These are phyloP conservation scores for Anthoceros angustus DNA, from an alignment of 225 moss, liverwort and hornwort genomes.

Conservation along the genomic window DNA sequence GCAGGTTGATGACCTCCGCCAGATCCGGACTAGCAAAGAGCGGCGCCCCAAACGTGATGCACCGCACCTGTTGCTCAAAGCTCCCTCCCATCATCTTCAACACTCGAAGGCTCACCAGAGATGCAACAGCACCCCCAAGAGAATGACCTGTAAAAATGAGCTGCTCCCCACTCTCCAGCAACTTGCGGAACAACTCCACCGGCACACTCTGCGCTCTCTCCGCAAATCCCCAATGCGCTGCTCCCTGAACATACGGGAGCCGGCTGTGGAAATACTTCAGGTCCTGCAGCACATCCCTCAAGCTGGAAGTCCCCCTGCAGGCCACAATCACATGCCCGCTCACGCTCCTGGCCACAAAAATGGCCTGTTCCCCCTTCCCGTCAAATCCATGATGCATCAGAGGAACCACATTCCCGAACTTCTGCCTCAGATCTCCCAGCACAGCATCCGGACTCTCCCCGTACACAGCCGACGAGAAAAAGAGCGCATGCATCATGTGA, in stretches of 20 bases:
- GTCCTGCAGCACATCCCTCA: slow-evolving; percentile 25
- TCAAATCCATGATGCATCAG: slow-evolving; percentile 28
- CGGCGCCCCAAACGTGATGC: slow-evolving; percentile 45
- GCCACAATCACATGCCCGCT: slow-evolving; percentile 32
- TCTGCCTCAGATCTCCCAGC: slow-evolving; percentile 15
- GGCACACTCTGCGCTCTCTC: slow-evolving; percentile 34
- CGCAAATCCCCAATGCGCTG: slow-evolving; percentile 40
- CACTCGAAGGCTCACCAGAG: slow-evolving; percentile 23
- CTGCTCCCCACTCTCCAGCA: slow-evolving; percentile 25
- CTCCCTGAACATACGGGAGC: slow-evolving; percentile 25
- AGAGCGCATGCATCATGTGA: slow-evolving; percentile 30
- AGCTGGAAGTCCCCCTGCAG: slow-evolving; percentile 27
- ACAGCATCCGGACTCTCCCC: slow-evolving; percentile 16
- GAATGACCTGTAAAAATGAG: slow-evolving; percentile 38
- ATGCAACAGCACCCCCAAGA: slow-evolving; percentile 33
- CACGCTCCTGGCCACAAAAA: slow-evolving; percentile 27
- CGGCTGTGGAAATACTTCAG: slow-evolving; percentile 35
- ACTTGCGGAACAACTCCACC: slow-evolving; percentile 24
- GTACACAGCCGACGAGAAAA: slow-evolving; percentile 32
- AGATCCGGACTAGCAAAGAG: slow-evolving; percentile 33
- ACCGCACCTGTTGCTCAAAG: slow-evolving; percentile 32
- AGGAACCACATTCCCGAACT: slow-evolving; percentile 20
- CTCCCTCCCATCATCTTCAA: slow-evolving; percentile 14
- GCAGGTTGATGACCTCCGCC: slow-evolving; percentile 29
- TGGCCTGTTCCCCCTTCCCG: slow-evolving; percentile 14